Evolutionary conservation across 2,329 filamentous ascomycete genomes (phyloP).

Genomic region (Zasmidium citrigriseum): DNA sequence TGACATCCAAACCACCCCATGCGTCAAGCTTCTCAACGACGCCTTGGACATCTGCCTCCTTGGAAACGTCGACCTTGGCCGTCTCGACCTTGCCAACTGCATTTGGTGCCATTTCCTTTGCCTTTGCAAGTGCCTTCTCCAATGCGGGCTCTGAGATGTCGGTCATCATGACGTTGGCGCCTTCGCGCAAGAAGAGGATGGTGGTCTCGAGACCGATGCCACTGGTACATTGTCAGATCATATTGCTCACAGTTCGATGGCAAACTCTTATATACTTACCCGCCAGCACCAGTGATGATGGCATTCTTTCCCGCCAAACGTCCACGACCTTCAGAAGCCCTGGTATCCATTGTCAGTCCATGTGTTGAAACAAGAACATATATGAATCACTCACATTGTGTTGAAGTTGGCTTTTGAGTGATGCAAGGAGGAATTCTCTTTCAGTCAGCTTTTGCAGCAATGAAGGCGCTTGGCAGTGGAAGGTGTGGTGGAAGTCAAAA

Average conservation of each 20-base stretch:
- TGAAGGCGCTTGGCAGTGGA: background rate
- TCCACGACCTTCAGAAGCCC: conserved; percentile 28
- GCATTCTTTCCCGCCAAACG: conserved; percentile 67
- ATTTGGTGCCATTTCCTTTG: conserved; percentile 65
- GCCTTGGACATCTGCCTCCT: conserved; percentile 75
- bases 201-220: conserved; percentile 91
- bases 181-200: conserved; percentile 87
- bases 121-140: conserved; percentile 72
- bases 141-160: conserved; percentile 81
- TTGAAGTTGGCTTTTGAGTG: conserved; percentile 15
- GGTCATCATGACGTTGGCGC: conserved; percentile 79
- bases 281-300: conserved; percentile 81
- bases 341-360: conserved; percentile 3
- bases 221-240: conserved; percentile 46
- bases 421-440: background rate
- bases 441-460: background rate
- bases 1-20: conserved; percentile 86
- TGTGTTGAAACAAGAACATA: background rate
- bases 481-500: background rate
- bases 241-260: background rate
- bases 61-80: conserved; percentile 75
- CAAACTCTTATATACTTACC: conserved; percentile 56
- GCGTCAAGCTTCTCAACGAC: conserved; percentile 73
- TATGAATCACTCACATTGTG: conserved; percentile 16
- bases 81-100: conserved; percentile 64